Conservation (phyloP, 2,329 filamentous ascomycete genomes). For the Alternaria brassicicola region DNA sequence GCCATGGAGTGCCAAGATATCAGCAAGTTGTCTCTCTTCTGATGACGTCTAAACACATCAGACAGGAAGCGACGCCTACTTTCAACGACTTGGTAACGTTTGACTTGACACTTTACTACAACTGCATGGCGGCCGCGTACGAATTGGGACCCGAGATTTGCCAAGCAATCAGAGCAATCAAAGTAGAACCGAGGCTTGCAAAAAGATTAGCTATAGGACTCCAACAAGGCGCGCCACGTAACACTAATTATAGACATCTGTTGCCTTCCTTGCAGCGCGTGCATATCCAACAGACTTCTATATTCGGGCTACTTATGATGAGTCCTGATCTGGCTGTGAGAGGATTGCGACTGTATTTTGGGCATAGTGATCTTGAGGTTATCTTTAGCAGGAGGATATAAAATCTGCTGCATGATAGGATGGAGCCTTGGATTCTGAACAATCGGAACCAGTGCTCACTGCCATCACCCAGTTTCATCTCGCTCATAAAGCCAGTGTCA, state of each 20-base stretch:
- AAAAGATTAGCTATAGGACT: neutral
- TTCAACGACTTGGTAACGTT: constrained; percentile 9
- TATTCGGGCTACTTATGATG: constrained; percentile 2
- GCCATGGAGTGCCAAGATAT: neutral
- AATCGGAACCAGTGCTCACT: neutral
- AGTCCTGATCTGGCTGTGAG: constrained; percentile 5
- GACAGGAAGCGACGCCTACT: neutral
- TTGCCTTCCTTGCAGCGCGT: constrained; percentile 7
- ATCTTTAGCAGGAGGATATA: neutral
- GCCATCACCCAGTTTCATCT: neutral
- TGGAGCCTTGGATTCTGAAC: neutral
- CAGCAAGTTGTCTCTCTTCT: constrained; percentile 1
- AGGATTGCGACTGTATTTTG: constrained; percentile 5
- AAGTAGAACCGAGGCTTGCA: constrained; percentile 1
- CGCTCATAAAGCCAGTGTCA: neutral
- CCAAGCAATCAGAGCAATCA: neutral
- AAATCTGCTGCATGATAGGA: neutral
- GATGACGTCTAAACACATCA: neutral
- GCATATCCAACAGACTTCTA: neutral
- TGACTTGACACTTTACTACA: constrained; percentile 4
- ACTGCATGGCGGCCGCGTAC: constrained; percentile 6
- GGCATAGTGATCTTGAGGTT: neutral
- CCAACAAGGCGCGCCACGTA: neutral
- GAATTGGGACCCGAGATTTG: constrained; percentile 4
- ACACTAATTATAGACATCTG: neutral